Conservation (phyloP, 2,329 filamentous ascomycete genomes). For the Pseudogymnoascus destructans region DNA sequence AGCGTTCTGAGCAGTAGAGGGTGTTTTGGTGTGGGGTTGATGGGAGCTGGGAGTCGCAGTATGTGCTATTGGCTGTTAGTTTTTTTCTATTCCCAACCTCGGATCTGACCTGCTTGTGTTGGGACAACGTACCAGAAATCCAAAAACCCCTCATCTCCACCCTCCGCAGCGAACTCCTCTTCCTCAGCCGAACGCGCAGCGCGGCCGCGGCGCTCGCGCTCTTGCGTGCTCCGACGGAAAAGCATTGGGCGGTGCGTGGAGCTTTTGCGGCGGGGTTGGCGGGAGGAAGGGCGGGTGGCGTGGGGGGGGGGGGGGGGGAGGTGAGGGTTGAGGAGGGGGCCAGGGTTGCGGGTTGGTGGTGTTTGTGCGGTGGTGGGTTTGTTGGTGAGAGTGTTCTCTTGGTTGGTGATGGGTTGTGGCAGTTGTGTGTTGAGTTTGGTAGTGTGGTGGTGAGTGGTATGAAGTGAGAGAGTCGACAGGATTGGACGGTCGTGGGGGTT, state of each 20-base stretch:
- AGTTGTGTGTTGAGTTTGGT: neutral
- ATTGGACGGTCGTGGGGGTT: neutral
- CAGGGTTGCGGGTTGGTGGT: neutral
- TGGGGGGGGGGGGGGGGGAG: neutral
- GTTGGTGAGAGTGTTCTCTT: neutral
- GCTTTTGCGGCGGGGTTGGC: neutral
- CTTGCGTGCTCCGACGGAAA: neutral
- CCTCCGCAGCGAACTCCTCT: neutral
- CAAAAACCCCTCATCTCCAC: neutral
- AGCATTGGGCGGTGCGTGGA: neutral
- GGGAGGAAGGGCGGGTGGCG: no score
- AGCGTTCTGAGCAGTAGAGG: neutral
- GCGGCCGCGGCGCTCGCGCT: neutral
- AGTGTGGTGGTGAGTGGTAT: neutral
- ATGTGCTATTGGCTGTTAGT: neutral
- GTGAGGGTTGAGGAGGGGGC: neutral
- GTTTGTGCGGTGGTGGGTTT: neutral
- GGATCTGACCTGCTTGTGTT: no score
- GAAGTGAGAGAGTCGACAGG: neutral
- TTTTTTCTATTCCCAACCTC: no score
- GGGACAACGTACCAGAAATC: neutral
- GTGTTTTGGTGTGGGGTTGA: neutral
- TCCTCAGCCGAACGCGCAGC: neutral
- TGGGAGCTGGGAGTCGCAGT: neutral
- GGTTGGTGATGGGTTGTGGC: no score